Evolutionary conservation across 305 asterid species (phyloP), one percentile per base, ranked within the genome.

Genomic region (Fraxinus sp.): DNA sequence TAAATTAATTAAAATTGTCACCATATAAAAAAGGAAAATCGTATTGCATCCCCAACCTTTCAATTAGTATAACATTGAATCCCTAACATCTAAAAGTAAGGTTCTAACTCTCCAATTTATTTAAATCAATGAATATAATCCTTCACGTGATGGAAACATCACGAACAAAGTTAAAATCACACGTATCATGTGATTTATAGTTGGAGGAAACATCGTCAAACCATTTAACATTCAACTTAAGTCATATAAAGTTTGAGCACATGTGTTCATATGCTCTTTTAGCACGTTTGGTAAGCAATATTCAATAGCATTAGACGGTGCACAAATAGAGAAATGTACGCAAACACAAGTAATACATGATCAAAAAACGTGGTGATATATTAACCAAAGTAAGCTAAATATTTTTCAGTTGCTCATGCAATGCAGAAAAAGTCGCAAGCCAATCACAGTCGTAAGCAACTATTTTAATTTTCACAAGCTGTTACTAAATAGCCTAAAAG

Each of bases 401-500:
- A 59, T 62, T 62, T 62, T 62, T 62, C 14, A 62, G 28, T 62
- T 37, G 41, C 62, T 52, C 39, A 82, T 82, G 81, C 84, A 81
- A 70, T 62, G 39, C 86, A 78, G 71, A 41, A 82, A 76, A 74
- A 18, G 18, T 33, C 82, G 62, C 77, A 82, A 83, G 22, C 73
- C 85, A 84, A 81, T 37, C 84, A 83, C 84, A 81, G 32, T 68
- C 75, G 84, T 57, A 79, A 80, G 68, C 77, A 84, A 82, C 92
- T 89, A 87, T 84, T 85, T 64, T 24, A 64, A 64, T 28, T 68
- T 68, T 83, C 89, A 88, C 90, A 91, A 84, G 83, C 90, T 87
- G 86, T 87, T 80, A 83, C 93, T 90, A 88, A 81, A 81, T 36
- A 68, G 75, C 91, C 94, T 91, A 86, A 86, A 86, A 86, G 86